phyloP scores from a whole-genome alignment of 2,329 filamentous ascomycete species.

The Hypoxylon sp. region DNA sequence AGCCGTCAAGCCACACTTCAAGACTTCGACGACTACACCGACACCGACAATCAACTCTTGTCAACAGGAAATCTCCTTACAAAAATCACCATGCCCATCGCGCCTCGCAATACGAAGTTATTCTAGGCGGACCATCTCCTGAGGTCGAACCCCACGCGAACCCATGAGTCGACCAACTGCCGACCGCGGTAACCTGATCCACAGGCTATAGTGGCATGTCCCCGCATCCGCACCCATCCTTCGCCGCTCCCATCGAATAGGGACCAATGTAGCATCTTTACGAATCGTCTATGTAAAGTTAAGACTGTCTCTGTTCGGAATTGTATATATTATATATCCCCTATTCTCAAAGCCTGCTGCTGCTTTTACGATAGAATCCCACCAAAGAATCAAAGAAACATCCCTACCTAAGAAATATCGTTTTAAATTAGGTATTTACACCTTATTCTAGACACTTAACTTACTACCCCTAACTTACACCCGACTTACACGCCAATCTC shows the following conservation, averaged over 20 bases:
- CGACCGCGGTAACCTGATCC: slow-evolving; percentile 34
- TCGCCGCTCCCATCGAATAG: slow-evolving; percentile 8
- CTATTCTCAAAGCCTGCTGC: background rate
- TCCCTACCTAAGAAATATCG: too few species aligned
- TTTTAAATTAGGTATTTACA: too few species aligned
- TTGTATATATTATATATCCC: slow-evolving; percentile 14
- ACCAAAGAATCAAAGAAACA: slow-evolving; percentile 9
- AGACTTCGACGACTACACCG: background rate
- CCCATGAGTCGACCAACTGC: slow-evolving; percentile 34
- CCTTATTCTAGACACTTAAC: background rate
- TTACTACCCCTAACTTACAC: background rate
- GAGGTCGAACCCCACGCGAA: slow-evolving; percentile 29
- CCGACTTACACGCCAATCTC: background rate
- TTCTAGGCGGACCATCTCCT: slow-evolving; percentile 27
- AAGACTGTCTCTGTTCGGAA: too few species aligned
- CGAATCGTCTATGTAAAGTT: too few species aligned
- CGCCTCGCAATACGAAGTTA: slow-evolving; percentile 6
- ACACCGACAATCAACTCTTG: background rate
- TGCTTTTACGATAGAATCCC: slow-evolving; percentile 1
- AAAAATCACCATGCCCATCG: slow-evolving; percentile 1
- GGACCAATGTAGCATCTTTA: background rate
- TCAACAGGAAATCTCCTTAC: background rate
- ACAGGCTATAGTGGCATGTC: slow-evolving; percentile 29
- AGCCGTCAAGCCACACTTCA: background rate
- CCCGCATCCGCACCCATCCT: slow-evolving; percentile 30